These are phyloP conservation scores for Draba incana DNA, from an alignment of 345 rosid species.

Conservation along the genomic window DNA sequence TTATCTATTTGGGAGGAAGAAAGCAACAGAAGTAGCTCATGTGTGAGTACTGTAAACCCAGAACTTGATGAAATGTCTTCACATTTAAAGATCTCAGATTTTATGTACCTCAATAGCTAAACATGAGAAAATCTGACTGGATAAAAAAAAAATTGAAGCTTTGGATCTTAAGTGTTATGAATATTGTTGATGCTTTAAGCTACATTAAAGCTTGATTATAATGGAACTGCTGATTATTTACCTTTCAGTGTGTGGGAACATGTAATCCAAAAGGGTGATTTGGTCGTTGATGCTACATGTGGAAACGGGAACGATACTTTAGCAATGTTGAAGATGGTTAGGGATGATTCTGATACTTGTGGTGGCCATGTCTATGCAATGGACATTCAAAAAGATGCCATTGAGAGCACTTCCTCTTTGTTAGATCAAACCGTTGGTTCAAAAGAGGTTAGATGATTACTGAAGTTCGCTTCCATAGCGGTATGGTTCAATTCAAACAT, in stretches of 20 bases:
- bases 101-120: slow-evolving; percentile 7
- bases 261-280: slow-evolving; percentile 71
- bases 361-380: slow-evolving; percentile 70
- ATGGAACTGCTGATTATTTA: slow-evolving; percentile 10
- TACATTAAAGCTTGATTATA: neutral
- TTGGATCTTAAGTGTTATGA: slow-evolving; percentile 1
- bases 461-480: neutral
- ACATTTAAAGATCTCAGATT: neutral
- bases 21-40: slow-evolving; percentile 94
- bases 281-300: slow-evolving; percentile 84
- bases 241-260: slow-evolving; percentile 72
- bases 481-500: slow-evolving; percentile 7
- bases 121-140: neutral
- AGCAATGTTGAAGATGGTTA: slow-evolving; percentile 72
- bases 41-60: slow-evolving; percentile 53
- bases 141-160: neutral
- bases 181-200: neutral
- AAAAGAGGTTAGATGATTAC: slow-evolving; percentile 59
- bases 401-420: slow-evolving; percentile 56
- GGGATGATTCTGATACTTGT: slow-evolving; percentile 51
- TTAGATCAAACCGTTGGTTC: slow-evolving; percentile 51
- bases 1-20: slow-evolving; percentile 77
- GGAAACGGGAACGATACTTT: slow-evolving; percentile 88
- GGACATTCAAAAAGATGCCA: slow-evolving; percentile 77
- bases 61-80: neutral